These are phyloP conservation scores for Scenedesmus sp. DNA, from an alignment of 163 green algal genomes.

Conservation along the genomic window DNA sequence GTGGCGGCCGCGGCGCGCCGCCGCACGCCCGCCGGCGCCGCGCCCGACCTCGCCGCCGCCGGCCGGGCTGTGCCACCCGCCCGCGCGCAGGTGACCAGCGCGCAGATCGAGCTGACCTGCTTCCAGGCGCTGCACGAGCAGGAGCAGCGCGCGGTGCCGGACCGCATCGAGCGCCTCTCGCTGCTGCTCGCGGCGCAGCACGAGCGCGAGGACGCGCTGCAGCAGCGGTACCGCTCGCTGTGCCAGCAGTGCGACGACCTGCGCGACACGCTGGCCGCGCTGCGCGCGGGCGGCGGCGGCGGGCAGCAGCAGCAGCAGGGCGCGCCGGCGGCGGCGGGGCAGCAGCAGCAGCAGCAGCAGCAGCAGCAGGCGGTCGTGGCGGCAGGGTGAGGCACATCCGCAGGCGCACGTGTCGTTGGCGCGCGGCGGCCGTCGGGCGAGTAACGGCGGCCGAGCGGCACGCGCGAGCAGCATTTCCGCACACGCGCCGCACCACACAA, in stretches of 20 bases:
- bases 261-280: constrained; percentile 10
- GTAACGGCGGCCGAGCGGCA: too few relatives aligned
- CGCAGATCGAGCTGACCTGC: constrained; percentile 64
- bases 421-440: too few relatives aligned
- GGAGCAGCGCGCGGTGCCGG: constrained; percentile 65
- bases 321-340: not conserved
- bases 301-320: constrained; percentile 30
- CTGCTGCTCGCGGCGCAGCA: constrained; percentile 62
- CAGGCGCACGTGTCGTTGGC: too few relatives aligned
- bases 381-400: not conserved
- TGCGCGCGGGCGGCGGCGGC: not conserved
- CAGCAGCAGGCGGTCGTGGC: not conserved
- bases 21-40: not conserved
- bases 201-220: constrained; percentile 68
- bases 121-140: constrained; percentile 70
- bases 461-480: too few relatives aligned
- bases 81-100: constrained; percentile 47
- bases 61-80: constrained; percentile 1
- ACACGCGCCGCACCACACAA: too few relatives aligned
- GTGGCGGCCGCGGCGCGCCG: too few relatives aligned
- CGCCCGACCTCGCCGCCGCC: not conserved
- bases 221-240: constrained; percentile 66
- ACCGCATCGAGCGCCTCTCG: constrained; percentile 63
- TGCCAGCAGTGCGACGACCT: constrained; percentile 20
- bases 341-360: not conserved